Evolutionary conservation across 306 rosid genomes (phyloP).

Genomic region (Fragaria ananassa): DNA sequence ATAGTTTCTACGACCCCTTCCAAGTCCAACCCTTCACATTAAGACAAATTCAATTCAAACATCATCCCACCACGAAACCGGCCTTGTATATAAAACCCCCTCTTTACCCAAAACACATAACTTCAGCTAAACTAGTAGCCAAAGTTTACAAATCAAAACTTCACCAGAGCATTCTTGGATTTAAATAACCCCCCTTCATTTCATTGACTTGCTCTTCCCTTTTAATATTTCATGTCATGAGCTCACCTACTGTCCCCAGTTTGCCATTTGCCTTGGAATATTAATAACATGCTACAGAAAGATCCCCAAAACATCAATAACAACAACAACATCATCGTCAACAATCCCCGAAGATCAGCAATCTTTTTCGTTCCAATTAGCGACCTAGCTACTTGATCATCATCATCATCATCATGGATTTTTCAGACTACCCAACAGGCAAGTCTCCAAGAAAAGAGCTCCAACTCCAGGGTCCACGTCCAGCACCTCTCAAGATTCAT

Average conservation of each 20-base stretch:
- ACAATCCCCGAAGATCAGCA: neutral
- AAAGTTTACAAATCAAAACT: slow-evolving; percentile 7
- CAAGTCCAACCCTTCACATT: slow-evolving; percentile 10
- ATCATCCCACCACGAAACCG: slow-evolving; percentile 26
- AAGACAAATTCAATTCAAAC: slow-evolving; percentile 20
- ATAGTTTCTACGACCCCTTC: slow-evolving; percentile 14
- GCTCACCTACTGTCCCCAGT: neutral
- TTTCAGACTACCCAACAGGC: slow-evolving; percentile 18
- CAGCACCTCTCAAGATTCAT: slow-evolving; percentile 57
- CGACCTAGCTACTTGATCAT: neutral
- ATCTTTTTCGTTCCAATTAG: neutral
- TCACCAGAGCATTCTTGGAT: neutral
- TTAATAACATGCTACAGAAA: slow-evolving; percentile 8
- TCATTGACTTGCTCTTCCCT: slow-evolving; percentile 21
- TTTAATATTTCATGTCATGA: slow-evolving; percentile 19
- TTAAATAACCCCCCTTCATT: neutral
- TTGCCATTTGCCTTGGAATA: neutral
- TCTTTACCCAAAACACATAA: neutral
- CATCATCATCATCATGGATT: slow-evolving; percentile 23
- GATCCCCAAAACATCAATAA: neutral
- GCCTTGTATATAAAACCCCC: neutral
- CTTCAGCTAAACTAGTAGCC: slow-evolving; percentile 14
- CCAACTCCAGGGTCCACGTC: slow-evolving; percentile 79
- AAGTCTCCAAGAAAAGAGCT: slow-evolving; percentile 70
- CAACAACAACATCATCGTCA: slow-evolving; percentile 1